Evolutionary conservation across 805 yeast genomes (phyloP).

Genomic region (Saccharomycopsis capsularis): DNA sequence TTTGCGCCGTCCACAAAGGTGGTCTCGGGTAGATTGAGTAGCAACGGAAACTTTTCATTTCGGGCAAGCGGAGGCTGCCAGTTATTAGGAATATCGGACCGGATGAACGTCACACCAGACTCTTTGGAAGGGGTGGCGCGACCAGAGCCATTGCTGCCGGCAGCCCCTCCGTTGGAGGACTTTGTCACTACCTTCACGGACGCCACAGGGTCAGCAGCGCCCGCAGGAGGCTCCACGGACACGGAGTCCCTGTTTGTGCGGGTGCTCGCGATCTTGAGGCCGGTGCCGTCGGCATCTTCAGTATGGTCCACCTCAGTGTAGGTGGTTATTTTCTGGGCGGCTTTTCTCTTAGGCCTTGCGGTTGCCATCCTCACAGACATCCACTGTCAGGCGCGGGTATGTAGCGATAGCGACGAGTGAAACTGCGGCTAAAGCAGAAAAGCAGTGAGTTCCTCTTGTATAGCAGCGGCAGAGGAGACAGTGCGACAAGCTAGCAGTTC

Average conservation of each 20-base stretch:
- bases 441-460: no score
- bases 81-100: constrained; percentile 17
- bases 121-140: background rate
- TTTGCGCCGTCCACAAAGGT: background rate
- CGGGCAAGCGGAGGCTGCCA: constrained; percentile 16
- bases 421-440: no score
- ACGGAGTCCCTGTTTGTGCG: background rate
- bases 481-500: no score
- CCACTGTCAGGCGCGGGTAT: no score
- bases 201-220: background rate
- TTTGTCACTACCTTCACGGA: no score
- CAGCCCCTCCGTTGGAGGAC: background rate
- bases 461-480: no score
- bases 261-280: background rate
- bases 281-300: constrained; percentile 1
- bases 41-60: constrained; percentile 7
- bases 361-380: background rate
- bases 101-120: background rate
- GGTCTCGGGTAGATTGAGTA: constrained; percentile 7
- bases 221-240: background rate
- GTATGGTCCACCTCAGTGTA: constrained; percentile 14
- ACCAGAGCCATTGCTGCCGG: background rate
- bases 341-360: constrained; percentile 20
- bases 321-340: constrained; percentile 17
- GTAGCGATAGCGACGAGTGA: no score